phyloP scores from a whole-genome alignment of 352 stramenopile species.

The Globisporangium alternatum region DNA sequence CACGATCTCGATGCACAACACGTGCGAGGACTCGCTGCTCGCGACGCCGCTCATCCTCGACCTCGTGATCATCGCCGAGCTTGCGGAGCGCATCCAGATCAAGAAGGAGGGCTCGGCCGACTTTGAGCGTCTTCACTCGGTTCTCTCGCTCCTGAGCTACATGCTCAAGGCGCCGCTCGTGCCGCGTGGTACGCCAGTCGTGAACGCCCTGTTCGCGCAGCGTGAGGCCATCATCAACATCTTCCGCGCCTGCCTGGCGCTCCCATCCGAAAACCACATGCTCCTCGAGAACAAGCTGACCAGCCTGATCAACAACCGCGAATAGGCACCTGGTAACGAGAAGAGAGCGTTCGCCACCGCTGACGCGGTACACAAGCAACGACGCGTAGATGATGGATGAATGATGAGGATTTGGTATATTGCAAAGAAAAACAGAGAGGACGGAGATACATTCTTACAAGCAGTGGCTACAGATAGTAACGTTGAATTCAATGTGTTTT shows the following conservation, averaged over 20 bases:
- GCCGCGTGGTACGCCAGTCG: constrained; percentile 96
- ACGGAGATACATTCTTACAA: neutral
- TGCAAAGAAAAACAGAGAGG: neutral
- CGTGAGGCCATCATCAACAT: constrained; percentile 98
- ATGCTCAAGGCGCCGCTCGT: constrained; percentile 99
- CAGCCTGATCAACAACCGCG: constrained; percentile 70
- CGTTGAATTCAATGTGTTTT: constrained; percentile 2
- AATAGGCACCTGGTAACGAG: constrained; percentile 28
- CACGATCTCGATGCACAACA: constrained; percentile 99
- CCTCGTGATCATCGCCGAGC: constrained; percentile 96
- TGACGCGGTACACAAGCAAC: neutral
- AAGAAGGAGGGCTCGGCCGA: constrained; percentile 87
- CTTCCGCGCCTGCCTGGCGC: constrained; percentile 96
- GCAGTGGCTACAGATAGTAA: neutral
- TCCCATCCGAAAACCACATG: constrained; percentile 98
- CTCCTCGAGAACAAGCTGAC: constrained; percentile 95
- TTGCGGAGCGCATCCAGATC: constrained; percentile 96
- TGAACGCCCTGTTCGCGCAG: constrained; percentile 99
- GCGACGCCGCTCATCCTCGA: constrained; percentile 98
- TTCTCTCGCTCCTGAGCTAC: constrained; percentile 98
- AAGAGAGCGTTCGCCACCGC: neutral
- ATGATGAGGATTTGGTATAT: constrained; percentile 17
- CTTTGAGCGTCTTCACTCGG: constrained; percentile 96
- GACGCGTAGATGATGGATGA: neutral
- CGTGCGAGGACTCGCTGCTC: constrained; percentile 98